Evolutionary conservation across 176 grass and related monocot genomes (phyloP), one percentile per base, ranked within the genome.

Genomic region (Zoysia japonica): DNA sequence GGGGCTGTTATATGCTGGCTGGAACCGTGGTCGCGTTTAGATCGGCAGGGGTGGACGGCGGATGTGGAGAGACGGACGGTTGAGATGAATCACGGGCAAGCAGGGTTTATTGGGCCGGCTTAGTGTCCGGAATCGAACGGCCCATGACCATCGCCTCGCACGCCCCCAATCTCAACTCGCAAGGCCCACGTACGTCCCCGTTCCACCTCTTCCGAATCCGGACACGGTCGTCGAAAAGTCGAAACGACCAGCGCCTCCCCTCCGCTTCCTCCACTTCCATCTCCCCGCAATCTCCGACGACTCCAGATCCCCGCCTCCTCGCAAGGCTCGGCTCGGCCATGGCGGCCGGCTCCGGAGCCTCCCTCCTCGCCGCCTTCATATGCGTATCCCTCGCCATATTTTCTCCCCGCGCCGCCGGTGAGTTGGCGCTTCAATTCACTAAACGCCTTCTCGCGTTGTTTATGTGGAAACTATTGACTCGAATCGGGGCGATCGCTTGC

Each of bases 301-400:
- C 16, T 67, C 40, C 74, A 67, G 82, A 89, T 89, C 87, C 72
- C 66, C 78, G 59, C 16, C 9, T 57, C 65, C 82, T 41, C 65
- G 44, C 16, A 11, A 36, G 43, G 67, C 65, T 9, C 68, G 14
- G 67, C 48, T 12, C 35, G 82, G 77, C 82, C 78, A 85, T 89
- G 87, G 77, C 48, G 71, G 77, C 41, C 17, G 43, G 65, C 59
- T 76, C 54, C 48, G 52, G 16, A 57, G 65, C 44, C 16, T 5
- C 5, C 36, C 82, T 85, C 82, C 43, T 85, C 67, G 59, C 51
- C 14, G 60, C 59, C 10, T 3, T 59, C 67, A 9, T 69, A n/a
- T 72, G 60, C 36, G 0, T 77, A 19, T 1, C 62, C 10, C 44
- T 85, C 6, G 17, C 66, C 72, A 49, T 59, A 11, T 46, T 74